Evolutionary conservation across 1,284 basidiomycete species (phyloP), one percentile per base, ranked within the genome.

Genomic region (Puccinia triticina): DNA sequence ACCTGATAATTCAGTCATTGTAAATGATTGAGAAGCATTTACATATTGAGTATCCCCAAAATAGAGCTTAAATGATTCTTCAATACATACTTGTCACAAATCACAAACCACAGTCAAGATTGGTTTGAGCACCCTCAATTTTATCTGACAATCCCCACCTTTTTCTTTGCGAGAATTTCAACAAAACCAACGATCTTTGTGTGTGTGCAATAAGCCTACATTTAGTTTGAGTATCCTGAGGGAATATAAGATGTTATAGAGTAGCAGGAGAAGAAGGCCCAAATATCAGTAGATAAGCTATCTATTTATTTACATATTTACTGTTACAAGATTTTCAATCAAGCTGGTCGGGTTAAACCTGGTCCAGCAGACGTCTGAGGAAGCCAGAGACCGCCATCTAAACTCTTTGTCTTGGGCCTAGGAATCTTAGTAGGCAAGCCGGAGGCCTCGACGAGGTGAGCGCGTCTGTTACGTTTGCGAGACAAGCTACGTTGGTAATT

Each of bases 401-500:
- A 55, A 21, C 37, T 40, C n/a, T 5, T 18, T 1, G 53, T 16
- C 14, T 75, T 46, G 3, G 50, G 37, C 10, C 12, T 59, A 29
- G 73, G 73, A 23, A 26, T 55, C 18, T 74, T 57, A 23, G 21
- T 14, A 29, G 53, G 53, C 8, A 61, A 26, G n/a, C 53, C 37
- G 21, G 37, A 5, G 53, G 53, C 16, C 14, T 77, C 59, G 59
- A 77, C 18, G 23, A 77, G 50, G 4, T 34, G 59, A 12, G 59
- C 59, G 3, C 37, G 18, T 3, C 75, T 59, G 43, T 66, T 77
- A 32, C 53, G 48, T 77, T 77, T 66, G 5, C 75, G 32, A 11
- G 75, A 77, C 5, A 77, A n/a, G 59, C 75, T 77, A 12, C 75
- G 57, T 26, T 77, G 75, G 26, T 77, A 77, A 40, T 77, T 53